phyloP scores from a whole-genome alignment of 495 filamentous ascomycete genomes.

The Aspergillus heteromorphus region DNA sequence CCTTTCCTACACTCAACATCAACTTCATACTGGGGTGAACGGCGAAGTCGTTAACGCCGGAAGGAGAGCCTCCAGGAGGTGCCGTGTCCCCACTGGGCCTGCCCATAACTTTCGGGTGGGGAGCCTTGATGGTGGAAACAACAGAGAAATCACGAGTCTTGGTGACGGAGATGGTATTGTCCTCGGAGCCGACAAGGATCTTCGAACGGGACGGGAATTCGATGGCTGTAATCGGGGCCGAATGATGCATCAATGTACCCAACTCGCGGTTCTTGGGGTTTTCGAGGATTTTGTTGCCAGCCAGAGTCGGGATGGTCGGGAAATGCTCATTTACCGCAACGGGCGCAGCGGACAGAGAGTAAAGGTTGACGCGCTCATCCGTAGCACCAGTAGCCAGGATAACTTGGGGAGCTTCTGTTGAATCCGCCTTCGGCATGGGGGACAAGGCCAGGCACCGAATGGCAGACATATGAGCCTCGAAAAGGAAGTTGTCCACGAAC shows the following conservation, averaged over 20 bases:
- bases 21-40: conserved; percentile 95
- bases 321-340: conserved; percentile 39
- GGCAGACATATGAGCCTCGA: conserved; percentile 84
- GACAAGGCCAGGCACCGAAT: conserved; percentile 89
- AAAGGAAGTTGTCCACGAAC: conserved; percentile 92
- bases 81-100: conserved; percentile 89
- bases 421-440: conserved; percentile 56
- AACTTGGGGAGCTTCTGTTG: conserved; percentile 58
- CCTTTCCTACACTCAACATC: conserved; percentile 83
- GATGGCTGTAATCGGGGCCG: conserved; percentile 69
- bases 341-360: conserved; percentile 75
- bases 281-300: conserved; percentile 64
- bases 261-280: conserved; percentile 84
- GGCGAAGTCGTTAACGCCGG: conserved; percentile 92
- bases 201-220: conserved; percentile 83
- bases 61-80: conserved; percentile 70
- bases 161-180: conserved; percentile 81
- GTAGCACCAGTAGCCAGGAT: conserved; percentile 84
- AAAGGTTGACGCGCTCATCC: conserved; percentile 92
- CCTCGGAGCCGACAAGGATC: conserved; percentile 75
- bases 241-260: conserved; percentile 81
- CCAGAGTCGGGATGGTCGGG: conserved; percentile 52
- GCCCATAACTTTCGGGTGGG: conserved; percentile 74
- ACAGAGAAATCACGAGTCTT: conserved; percentile 85
- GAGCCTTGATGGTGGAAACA: conserved; percentile 85